phyloP scores from a whole-genome alignment of 352 stramenopile species.

The Phytophthora cactorum region DNA sequence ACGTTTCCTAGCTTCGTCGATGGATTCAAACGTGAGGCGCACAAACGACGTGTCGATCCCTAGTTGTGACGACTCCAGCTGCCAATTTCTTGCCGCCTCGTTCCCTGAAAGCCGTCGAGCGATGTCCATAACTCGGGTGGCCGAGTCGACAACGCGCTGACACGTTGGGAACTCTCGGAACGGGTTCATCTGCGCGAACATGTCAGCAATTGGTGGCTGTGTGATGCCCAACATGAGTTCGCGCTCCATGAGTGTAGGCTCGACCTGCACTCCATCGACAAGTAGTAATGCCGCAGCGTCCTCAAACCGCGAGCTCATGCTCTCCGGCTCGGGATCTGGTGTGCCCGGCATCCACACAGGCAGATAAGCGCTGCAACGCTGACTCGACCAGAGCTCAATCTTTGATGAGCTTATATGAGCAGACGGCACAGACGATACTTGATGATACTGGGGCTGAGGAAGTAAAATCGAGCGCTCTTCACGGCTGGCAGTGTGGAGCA shows the following conservation, averaged over 20 bases:
- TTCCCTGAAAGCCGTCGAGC: conserved; percentile 40
- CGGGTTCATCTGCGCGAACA: conserved; percentile 45
- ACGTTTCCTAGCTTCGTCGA: conserved; percentile 70
- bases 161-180: conserved; percentile 48
- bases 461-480: conserved; percentile 36
- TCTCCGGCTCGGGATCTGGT: conserved; percentile 61
- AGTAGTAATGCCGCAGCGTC: conserved; percentile 64
- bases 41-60: conserved; percentile 62
- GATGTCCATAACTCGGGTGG: conserved; percentile 52
- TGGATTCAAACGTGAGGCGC: conserved; percentile 72
- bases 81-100: conserved; percentile 35
- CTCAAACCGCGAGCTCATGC: conserved; percentile 59
- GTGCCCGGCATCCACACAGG: conserved; percentile 67
- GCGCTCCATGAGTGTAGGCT: conserved; percentile 67
- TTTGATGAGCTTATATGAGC: conserved; percentile 30
- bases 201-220: conserved; percentile 26
- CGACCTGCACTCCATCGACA: conserved; percentile 54
- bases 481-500: conserved; percentile 34
- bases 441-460: conserved; percentile 31
- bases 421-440: conserved; percentile 17
- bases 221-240: conserved; percentile 55
- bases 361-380: conserved; percentile 62
- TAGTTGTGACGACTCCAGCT: conserved; percentile 31
- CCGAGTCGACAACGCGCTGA: conserved; percentile 43
- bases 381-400: conserved; percentile 45